A percentile compares a stretch with the other conserved stretches of the same genome.
Conservation (phyloP, 1,284 basidiomycete genomes). For the Moesziomyces sp. region DNA sequence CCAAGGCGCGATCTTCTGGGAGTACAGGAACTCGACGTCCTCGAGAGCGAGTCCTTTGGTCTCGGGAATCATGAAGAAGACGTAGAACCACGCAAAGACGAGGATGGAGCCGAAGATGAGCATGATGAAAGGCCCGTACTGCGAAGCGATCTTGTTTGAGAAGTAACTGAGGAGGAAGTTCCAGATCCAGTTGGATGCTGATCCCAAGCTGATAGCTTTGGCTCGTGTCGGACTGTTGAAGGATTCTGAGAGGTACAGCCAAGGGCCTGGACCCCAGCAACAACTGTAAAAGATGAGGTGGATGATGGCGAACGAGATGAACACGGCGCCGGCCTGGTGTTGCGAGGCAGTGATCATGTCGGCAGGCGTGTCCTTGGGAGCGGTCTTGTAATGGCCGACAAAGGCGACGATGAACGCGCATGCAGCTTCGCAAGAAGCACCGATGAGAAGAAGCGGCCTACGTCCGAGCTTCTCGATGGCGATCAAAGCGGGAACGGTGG, state of each 20-base stretch:
- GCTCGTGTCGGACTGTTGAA: conserved; percentile 77
- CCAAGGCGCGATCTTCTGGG: conserved; percentile 36
- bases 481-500: conserved; percentile 54
- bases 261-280: conserved; percentile 79
- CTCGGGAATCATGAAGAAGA: conserved; percentile 78
- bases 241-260: conserved; percentile 74
- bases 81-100: conserved; percentile 69
- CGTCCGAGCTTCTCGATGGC: conserved; percentile 69
- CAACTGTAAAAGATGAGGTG: conserved; percentile 79
- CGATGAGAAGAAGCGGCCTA: conserved; percentile 69
- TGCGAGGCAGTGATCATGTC: conserved; percentile 61
- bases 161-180: conserved; percentile 81
- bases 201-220: no score
- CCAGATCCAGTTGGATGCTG: no score
- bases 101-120: conserved; percentile 77
- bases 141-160: conserved; percentile 75
- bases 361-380: conserved; percentile 72
- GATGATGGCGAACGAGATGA: conserved; percentile 80
- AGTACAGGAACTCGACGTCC: conserved; percentile 72
- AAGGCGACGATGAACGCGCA: conserved; percentile 71
- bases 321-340: conserved; percentile 73
- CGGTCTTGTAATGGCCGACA: conserved; percentile 70
- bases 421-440: conserved; percentile 67
- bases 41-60: conserved; percentile 79
- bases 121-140: conserved; percentile 74